Conservation (phyloP, 805 yeast genomes). For the Candida anglica region DNA sequence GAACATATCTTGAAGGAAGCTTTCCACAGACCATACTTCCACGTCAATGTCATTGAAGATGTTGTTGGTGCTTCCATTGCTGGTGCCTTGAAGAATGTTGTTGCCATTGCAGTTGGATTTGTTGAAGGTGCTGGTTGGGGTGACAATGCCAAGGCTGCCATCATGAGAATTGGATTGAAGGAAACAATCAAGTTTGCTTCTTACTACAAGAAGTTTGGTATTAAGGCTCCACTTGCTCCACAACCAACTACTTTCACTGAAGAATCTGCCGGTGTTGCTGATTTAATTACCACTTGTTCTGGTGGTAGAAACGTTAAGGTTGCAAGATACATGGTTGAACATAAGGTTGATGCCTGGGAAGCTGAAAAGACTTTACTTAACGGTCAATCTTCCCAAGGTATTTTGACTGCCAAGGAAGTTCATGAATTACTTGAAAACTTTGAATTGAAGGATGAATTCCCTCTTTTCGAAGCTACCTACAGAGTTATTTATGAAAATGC, state of each 20-base stretch:
- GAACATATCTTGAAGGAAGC: constrained; percentile 35
- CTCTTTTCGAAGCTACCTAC: constrained; percentile 45
- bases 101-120: constrained; percentile 43
- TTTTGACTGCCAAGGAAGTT: constrained; percentile 44
- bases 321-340: constrained; percentile 42
- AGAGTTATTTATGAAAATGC: constrained; percentile 38
- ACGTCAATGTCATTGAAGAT: constrained; percentile 41
- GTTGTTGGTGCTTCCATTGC: constrained; percentile 45
- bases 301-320: constrained; percentile 48
- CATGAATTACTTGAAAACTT: constrained; percentile 39
- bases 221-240: constrained; percentile 44
- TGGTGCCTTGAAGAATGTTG: constrained; percentile 45
- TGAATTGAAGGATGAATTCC: constrained; percentile 32
- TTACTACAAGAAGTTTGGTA: constrained; percentile 61
- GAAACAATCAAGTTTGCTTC: constrained; percentile 40
- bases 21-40: constrained; percentile 46
- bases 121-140: constrained; percentile 49
- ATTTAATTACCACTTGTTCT: constrained; percentile 44
- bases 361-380: constrained; percentile 42
- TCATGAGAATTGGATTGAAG: constrained; percentile 43
- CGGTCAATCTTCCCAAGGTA: constrained; percentile 46
- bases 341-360: constrained; percentile 36
- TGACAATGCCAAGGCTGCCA: constrained; percentile 46
- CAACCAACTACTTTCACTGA: constrained; percentile 36
- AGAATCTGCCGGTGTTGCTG: constrained; percentile 47